phyloP scores from a whole-genome alignment of 495 filamentous ascomycete genomes.

The Entonaema liquescens region DNA sequence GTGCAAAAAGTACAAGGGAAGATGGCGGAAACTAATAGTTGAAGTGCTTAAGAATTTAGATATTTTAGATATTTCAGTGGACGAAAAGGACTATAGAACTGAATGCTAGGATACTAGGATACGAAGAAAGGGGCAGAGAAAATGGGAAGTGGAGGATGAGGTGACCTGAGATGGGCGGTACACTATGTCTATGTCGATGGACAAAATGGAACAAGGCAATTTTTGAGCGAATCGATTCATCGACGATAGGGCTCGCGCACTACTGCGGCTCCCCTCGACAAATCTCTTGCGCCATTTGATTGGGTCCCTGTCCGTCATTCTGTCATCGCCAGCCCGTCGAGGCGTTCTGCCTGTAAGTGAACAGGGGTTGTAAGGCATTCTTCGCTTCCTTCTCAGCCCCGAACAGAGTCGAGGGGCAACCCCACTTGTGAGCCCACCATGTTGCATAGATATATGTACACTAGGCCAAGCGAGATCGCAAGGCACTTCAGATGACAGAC shows the following conservation, averaged over 20 bases:
- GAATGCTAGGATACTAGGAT: neutral
- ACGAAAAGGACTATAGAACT: constrained; percentile 3
- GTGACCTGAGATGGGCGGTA: constrained; percentile 35
- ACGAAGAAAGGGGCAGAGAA: constrained; percentile 24
- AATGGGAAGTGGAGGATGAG: constrained; percentile 13
- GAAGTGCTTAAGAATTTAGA: constrained; percentile 18
- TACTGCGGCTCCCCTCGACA: constrained; percentile 38
- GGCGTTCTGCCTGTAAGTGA: constrained; percentile 25
- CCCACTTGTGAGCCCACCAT: constrained; percentile 37
- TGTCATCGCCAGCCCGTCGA: constrained; percentile 36
- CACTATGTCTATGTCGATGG: constrained; percentile 7
- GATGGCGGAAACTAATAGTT: constrained; percentile 19
- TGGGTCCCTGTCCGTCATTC: constrained; percentile 35
- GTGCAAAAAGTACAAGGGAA: constrained; percentile 36
- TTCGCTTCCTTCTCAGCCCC: constrained; percentile 47
- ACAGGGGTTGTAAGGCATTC: constrained; percentile 43
- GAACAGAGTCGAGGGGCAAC: constrained; percentile 27
- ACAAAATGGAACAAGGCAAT: constrained; percentile 27
- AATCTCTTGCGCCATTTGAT: constrained; percentile 18
- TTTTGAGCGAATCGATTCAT: constrained; percentile 32
- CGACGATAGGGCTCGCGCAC: constrained; percentile 43
- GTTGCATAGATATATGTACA: neutral
- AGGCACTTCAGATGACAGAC: constrained; percentile 33
- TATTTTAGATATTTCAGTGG: constrained; percentile 19
- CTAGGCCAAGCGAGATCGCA: constrained; percentile 27